Evolutionary conservation across 2,329 filamentous ascomycete genomes (phyloP).

Genomic region (Magnaporthiopsis incrustans): DNA sequence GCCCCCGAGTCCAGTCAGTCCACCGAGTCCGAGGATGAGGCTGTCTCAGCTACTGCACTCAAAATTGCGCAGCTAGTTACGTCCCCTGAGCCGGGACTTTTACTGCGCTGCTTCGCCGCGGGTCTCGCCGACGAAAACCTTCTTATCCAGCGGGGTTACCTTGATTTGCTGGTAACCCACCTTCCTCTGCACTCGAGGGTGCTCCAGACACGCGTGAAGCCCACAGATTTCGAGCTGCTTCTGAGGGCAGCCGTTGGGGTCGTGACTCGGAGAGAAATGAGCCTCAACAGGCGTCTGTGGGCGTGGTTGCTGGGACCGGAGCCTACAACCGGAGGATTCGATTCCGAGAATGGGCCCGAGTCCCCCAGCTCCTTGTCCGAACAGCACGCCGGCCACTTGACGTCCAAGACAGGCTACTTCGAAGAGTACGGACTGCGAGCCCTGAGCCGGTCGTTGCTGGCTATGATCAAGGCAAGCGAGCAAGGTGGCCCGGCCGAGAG

Average conservation of each 20-base stretch:
- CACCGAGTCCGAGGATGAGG: not conserved
- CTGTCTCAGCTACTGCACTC: slow-evolving; percentile 21
- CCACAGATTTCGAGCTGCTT: slow-evolving; percentile 71
- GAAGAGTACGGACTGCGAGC: slow-evolving; percentile 68
- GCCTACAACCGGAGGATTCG: slow-evolving; percentile 22
- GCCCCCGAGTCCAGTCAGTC: slow-evolving; percentile 21
- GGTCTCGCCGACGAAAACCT: slow-evolving; percentile 82
- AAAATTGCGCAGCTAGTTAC: slow-evolving; percentile 61
- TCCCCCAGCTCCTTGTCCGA: slow-evolving; percentile 34
- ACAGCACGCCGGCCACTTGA: slow-evolving; percentile 32
- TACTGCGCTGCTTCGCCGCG: slow-evolving; percentile 86
- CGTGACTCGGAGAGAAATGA: slow-evolving; percentile 89
- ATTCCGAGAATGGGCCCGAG: slow-evolving; percentile 26
- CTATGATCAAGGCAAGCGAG: slow-evolving; percentile 57
- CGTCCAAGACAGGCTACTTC: slow-evolving; percentile 71
- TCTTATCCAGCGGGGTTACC: slow-evolving; percentile 85
- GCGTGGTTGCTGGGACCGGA: slow-evolving; percentile 88
- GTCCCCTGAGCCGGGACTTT: slow-evolving; percentile 81
- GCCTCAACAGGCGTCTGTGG: slow-evolving; percentile 90
- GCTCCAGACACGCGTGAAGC: slow-evolving; percentile 65
- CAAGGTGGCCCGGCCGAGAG: slow-evolving; percentile 52
- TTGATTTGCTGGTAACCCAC: slow-evolving; percentile 86
- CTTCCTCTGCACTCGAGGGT: slow-evolving; percentile 77
- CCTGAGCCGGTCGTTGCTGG: slow-evolving; percentile 65
- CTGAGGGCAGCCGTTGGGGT: slow-evolving; percentile 79